Conservation (phyloP, 768 basidiomycete species). For the Lactarius hatsudake region DNA sequence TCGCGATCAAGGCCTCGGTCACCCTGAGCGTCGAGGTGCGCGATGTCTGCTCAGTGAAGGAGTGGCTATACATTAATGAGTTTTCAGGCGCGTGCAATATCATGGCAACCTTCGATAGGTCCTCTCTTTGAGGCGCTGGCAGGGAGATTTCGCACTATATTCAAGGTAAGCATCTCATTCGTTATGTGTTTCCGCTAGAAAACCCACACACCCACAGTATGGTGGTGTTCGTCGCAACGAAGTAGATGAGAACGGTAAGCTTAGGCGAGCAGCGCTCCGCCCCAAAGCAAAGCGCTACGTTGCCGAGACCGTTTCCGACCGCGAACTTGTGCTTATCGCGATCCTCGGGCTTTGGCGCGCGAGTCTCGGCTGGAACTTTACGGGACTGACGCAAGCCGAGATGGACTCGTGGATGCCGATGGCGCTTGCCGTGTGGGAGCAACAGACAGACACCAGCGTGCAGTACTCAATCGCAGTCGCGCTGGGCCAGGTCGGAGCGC, state of each 20-base stretch:
- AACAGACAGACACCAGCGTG: conserved; percentile 59
- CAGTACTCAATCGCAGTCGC: conserved; percentile 59
- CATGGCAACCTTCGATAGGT: conserved; percentile 56
- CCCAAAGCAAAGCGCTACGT: conserved; percentile 61
- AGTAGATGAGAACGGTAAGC: conserved; percentile 53
- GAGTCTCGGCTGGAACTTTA: conserved; percentile 52
- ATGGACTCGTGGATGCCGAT: conserved; percentile 47
- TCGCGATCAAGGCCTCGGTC: conserved; percentile 69
- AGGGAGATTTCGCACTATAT: conserved; percentile 51
- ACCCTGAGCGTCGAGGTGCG: conserved; percentile 65
- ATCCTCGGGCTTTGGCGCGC: conserved; percentile 69
- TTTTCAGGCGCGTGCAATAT: conserved; percentile 48
- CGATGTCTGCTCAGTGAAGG: conserved; percentile 2
- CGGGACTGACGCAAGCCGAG: conserved; percentile 41
- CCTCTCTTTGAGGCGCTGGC: conserved; percentile 46
- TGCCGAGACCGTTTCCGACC: conserved; percentile 59
- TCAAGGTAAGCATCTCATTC: conserved; percentile 44
- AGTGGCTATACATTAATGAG: background rate
- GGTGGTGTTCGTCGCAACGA: conserved; percentile 56
- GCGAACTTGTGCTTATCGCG: conserved; percentile 66
- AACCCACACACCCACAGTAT: conserved; percentile 36
- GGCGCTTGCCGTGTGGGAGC: conserved; percentile 56
- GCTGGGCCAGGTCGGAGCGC: conserved; percentile 45
- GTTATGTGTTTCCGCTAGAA: background rate
- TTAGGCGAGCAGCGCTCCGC: conserved; percentile 50